Evolutionary conservation across 805 yeast genomes (phyloP).

Genomic region (Sugiyamaella chiloensis): DNA sequence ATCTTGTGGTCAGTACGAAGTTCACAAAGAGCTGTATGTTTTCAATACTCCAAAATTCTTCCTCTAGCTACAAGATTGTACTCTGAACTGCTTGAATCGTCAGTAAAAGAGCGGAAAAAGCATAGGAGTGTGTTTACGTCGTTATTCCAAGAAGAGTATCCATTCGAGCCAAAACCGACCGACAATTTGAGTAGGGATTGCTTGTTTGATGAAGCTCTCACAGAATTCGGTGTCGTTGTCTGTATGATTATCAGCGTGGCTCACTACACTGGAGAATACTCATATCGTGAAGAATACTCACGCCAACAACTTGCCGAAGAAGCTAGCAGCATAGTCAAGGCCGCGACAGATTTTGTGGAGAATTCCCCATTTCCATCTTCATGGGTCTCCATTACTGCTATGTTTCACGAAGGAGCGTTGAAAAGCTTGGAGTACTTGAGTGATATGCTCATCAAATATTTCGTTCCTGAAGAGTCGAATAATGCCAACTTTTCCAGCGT

Average conservation of each 20-base stretch:
- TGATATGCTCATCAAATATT: constrained; percentile 47
- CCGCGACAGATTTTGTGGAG: not conserved
- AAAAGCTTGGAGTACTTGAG: constrained; percentile 38
- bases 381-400: constrained; percentile 62
- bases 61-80: constrained; percentile 31
- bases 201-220: constrained; percentile 62
- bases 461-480: constrained; percentile 53
- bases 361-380: constrained; percentile 40
- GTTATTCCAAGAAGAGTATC: constrained; percentile 61
- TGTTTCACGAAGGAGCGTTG: constrained; percentile 31
- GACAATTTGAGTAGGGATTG: constrained; percentile 74
- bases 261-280: constrained; percentile 14
- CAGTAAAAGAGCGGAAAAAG: constrained; percentile 49
- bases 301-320: not conserved
- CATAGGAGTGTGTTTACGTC: constrained; percentile 54
- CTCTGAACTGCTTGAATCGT: constrained; percentile 25
- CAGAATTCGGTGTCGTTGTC: constrained; percentile 61
- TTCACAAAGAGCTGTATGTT: constrained; percentile 26
- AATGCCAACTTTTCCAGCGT: constrained; percentile 44
- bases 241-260: constrained; percentile 34
- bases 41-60: constrained; percentile 30
- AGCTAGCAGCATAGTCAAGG: not conserved
- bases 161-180: constrained; percentile 60
- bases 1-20: constrained; percentile 30
- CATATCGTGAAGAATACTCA: not conserved